Conservation (phyloP, 169 alveolate genomes). For the Plasmodium relictum region DNA sequence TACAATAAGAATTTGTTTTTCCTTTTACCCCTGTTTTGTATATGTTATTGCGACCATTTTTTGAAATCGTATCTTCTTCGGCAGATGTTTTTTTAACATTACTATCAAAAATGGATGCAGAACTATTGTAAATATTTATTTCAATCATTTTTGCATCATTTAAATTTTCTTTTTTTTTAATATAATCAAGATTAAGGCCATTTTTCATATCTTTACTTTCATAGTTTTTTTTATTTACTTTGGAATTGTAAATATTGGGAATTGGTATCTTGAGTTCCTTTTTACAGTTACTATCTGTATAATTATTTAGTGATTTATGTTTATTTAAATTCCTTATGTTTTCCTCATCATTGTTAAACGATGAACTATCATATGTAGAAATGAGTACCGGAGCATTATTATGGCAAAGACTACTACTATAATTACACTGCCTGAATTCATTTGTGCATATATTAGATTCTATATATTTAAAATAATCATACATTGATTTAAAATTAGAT, state of each 20-base stretch:
- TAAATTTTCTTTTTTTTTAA: conserved; percentile 5
- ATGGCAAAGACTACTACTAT: neutral
- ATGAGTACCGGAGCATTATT: neutral
- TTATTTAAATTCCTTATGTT: neutral
- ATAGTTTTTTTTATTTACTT: neutral
- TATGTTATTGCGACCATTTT: neutral
- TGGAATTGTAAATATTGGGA: neutral
- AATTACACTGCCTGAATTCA: too few relatives aligned
- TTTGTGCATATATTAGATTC: neutral
- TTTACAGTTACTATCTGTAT: neutral
- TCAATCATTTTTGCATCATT: conserved; percentile 7
- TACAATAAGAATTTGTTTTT: neutral
- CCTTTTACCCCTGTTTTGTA: conserved; percentile 8
- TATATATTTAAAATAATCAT: conserved; percentile 34
- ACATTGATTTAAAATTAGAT: conserved; percentile 33
- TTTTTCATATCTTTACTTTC: neutral
- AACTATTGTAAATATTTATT: conserved; percentile 32
- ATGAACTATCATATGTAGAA: neutral
- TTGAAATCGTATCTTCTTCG: neutral
- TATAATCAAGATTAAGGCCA: neutral
- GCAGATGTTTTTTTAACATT: neutral
- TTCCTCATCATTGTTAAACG: neutral
- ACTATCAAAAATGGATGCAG: conserved; percentile 58
- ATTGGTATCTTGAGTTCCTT: neutral
- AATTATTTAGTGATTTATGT: neutral